Base-by-base conservation (phyloP, 2,329 filamentous ascomycete species). In the Leptographium procerum region DNA sequence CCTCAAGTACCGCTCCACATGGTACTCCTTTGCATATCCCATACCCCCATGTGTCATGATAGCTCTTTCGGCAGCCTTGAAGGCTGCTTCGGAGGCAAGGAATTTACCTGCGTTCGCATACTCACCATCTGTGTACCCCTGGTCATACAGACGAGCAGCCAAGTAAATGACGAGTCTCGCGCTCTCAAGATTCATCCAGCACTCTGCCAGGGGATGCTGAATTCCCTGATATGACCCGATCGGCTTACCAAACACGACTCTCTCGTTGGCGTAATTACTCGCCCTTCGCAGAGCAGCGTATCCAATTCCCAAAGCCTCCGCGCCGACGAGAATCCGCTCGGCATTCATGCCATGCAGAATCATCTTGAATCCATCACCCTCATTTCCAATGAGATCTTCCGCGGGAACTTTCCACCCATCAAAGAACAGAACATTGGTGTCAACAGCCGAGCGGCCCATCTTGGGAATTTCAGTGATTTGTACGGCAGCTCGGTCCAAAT, bases 351-450 rank as follows among this genome's bases (percentile, higher is more conserved):
- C 87, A 64, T 89, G 85, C 24, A 91, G 77, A 56, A 90, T 82
- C 58, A 89, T 87, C 65, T 84, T 86, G 76, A 95, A 95, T 0
- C 90, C 89, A 59, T 88, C 78, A 5, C 85, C 84, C 68, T 92
- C 86, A 33, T 80, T 68, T 0, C 89, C 89, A 47, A 95, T 81
- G 0, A 91, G 72, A 0, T 82, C 76, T 40, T 82, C 75, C 0
- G 85, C 81, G 0, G 86, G 57, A 16, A 94, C 81, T 3, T 71
- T 68, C 69, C 91, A 95, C 63, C 85, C 81, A 69, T 94, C 88
- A 68, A 95, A 94, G 70, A 94, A 94, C 1, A 95, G 85, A 67
- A 92, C 87, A 64, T 95, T 94, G 0, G 88, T 88, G 66, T 94
- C 89, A 1, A 95, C 83, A 0, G 88, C 88, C 11, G 87, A 76